phyloP scores from a whole-genome alignment of 257 asterid genomes.

The Petunia secreta region DNA sequence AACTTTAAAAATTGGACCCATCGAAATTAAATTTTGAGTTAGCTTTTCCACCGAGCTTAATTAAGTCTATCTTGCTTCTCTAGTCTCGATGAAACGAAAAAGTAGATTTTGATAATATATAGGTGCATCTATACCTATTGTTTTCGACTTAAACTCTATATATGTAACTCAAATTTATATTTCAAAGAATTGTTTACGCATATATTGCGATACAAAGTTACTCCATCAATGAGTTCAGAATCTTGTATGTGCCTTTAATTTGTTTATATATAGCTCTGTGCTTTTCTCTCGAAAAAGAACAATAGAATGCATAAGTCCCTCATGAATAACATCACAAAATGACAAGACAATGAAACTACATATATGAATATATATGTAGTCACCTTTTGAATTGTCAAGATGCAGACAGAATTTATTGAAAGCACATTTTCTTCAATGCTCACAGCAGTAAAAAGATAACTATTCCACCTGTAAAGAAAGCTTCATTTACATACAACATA shows the following conservation, averaged over 20 bases:
- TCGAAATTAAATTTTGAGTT: too few species aligned
- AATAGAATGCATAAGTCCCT: conserved; percentile 2
- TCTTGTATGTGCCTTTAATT: not conserved
- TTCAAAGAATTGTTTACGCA: not conserved
- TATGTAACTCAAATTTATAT: too few species aligned
- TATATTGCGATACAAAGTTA: too few species aligned
- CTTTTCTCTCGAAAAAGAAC: not conserved
- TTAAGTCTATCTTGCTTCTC: not conserved
- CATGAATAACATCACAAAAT: not conserved
- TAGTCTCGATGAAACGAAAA: not conserved
- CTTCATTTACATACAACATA: not conserved
- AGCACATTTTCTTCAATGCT: conserved; percentile 15
- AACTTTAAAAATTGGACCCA: too few species aligned
- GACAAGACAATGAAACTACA: not conserved
- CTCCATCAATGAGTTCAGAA: not conserved
- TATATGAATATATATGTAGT: not conserved
- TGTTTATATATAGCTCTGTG: not conserved
- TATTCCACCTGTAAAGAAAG: conserved; percentile 5
- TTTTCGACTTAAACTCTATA: too few species aligned
- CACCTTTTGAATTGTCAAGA: conserved; percentile 7
- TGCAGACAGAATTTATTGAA: not conserved
- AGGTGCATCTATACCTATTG: too few species aligned
- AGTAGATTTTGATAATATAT: too few species aligned
- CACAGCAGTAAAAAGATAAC: not conserved
- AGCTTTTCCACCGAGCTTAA: not conserved